Evolutionary conservation across 2,329 filamentous ascomycete species (phyloP).

Genomic region (Dothideomycetes sp.): DNA sequence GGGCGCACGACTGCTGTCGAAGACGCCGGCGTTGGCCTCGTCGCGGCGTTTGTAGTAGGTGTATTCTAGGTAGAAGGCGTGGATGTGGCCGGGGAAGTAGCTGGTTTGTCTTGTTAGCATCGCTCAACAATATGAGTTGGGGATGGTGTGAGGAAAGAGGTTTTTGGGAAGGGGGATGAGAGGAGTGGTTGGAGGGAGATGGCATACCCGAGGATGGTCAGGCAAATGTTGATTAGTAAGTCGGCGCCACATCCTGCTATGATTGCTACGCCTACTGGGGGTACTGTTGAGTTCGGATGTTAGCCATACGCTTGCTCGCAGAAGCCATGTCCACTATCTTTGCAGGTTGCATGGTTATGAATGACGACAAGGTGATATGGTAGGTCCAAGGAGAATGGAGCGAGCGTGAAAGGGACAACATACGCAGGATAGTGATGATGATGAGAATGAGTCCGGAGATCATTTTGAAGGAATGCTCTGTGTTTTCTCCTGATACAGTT

Average conservation of each 20-base stretch:
- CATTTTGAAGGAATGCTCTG: too few species aligned
- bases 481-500: too few species aligned
- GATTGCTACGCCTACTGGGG: slow-evolving; percentile 37
- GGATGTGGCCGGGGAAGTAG: slow-evolving; percentile 64
- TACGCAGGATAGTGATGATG: slow-evolving; percentile 35
- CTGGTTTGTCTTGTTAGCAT: neutral
- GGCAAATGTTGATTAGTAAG: slow-evolving; percentile 36
- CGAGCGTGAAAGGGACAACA: too few species aligned
- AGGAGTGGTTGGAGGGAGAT: too few species aligned
- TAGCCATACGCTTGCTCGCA: too few species aligned
- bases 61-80: slow-evolving; percentile 70
- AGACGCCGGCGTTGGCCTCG: slow-evolving; percentile 47
- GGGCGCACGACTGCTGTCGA: slow-evolving; percentile 45
- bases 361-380: too few species aligned
- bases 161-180: too few species aligned
- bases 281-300: slow-evolving; percentile 25
- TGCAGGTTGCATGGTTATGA: too few species aligned
- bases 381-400: too few species aligned
- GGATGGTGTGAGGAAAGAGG: too few species aligned
- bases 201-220: slow-evolving; percentile 32
- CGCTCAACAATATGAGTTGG: too few species aligned
- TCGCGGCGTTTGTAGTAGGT: slow-evolving; percentile 69
- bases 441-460: slow-evolving; percentile 29
- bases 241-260: slow-evolving; percentile 40
- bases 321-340: too few species aligned